Evolutionary conservation across 2,329 filamentous ascomycete species (phyloP), one percentile per base, ranked within the genome.

Genomic region (Diplodia mutila): DNA sequence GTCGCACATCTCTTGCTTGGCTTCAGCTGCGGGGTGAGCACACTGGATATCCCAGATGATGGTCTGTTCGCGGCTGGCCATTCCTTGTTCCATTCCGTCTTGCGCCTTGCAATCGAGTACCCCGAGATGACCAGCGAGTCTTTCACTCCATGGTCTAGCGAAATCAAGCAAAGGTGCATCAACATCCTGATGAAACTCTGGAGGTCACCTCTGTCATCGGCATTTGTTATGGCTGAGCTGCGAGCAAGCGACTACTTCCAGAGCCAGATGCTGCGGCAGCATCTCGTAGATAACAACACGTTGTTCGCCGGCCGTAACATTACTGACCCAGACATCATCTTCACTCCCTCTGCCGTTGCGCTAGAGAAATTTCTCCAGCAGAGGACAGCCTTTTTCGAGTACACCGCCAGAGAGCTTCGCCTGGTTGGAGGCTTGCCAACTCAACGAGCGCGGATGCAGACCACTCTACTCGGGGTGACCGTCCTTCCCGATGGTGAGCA

Each of bases 1-100:
- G 90, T 99, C 71, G 95, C 94, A 0, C 96, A 99, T 77, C 85
- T 97, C 54, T 83, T 99, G 1, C 87, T 99, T 5, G 95, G 95
- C 0, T 97, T 99, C 77, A 86, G 86, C 67, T 96, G 93, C 73
- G 87, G 89, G 52, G 87, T 90, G 42, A 89, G 89, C 70, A 85
- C 86, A 11, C 82, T 98, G 2, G 88, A 88, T 27, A 82, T 95
- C 37, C 85, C 90, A 61, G 81, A 88, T 1, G 86, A 89, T 32
- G 87, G 93, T 57, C 80, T 91, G 2, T 96, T 97, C 77, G 86
- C 89, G 14, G 83, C 86, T 18, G 86, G 88, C 16, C 86, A 85
- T 23, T 94, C 95, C 0, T 82, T 99, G 16, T 93, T 99, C 75
- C 94, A 99, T 80, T 86, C 88, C 11, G 85, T 98, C 61, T 81